These are phyloP conservation scores for Stentor coeruleus DNA, from an alignment of 73 alveolate genomes.

Conservation along the genomic window DNA sequence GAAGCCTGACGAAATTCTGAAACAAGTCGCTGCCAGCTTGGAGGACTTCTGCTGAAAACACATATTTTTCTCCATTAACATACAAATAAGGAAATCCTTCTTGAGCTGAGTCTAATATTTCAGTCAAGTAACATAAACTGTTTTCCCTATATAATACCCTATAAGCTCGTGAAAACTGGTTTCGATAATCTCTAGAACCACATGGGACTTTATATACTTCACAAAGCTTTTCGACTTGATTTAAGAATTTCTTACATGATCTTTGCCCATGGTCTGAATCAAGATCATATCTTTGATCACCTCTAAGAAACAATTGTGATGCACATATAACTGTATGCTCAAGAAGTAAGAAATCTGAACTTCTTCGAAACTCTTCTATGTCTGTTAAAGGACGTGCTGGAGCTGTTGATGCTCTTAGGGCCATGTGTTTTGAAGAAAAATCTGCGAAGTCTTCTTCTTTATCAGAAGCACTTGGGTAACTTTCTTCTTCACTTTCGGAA, in stretches of 20 bases:
- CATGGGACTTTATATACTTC: constrained; percentile 37
- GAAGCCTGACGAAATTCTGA: constrained; percentile 69
- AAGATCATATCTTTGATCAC: constrained; percentile 77
- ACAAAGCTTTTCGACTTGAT: constrained; percentile 74
- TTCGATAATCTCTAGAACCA: constrained; percentile 83
- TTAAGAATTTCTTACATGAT: constrained; percentile 74
- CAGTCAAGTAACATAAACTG: constrained; percentile 85
- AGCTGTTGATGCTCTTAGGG: constrained; percentile 73
- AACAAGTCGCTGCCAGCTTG: constrained; percentile 86
- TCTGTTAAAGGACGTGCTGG: constrained; percentile 90
- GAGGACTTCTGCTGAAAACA: constrained; percentile 85
- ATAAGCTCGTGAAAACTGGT: constrained; percentile 88
- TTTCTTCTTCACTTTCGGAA: constrained; percentile 20
- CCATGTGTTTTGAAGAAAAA: constrained; percentile 10
- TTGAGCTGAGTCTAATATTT: constrained; percentile 95
- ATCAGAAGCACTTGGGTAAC: constrained; percentile 5
- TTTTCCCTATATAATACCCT: constrained; percentile 85
- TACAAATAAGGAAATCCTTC: constrained; percentile 92
- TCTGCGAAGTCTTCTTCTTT: constrained; percentile 25
- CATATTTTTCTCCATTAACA: constrained; percentile 94
- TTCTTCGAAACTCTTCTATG: constrained; percentile 64
- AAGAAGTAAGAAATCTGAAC: constrained; percentile 63
- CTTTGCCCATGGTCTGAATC: constrained; percentile 89
- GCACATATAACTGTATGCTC: constrained; percentile 72
- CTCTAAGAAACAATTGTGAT: constrained; percentile 58